Conservation (phyloP, 2,329 filamentous ascomycete genomes). For the Alternaria rosae region DNA sequence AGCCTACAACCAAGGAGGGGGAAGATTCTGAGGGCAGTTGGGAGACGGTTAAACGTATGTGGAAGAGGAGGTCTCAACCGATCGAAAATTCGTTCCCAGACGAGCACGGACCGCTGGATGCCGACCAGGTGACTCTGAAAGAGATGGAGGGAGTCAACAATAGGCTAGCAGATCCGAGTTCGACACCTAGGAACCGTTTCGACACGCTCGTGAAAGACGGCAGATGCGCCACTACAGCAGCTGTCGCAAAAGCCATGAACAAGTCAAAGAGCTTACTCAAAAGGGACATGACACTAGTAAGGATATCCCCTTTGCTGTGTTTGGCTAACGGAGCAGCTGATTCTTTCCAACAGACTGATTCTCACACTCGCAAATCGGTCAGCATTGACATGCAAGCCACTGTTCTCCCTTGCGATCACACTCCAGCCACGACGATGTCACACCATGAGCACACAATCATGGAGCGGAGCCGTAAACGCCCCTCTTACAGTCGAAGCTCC, state of each 20-base stretch:
- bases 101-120: not conserved
- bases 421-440: not conserved
- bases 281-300: not conserved
- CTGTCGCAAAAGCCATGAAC: no score
- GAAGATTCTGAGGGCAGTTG: not conserved
- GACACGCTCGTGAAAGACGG: not conserved
- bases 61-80: not conserved
- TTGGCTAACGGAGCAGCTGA: not conserved
- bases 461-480: not conserved
- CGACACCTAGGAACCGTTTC: not conserved
- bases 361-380: not conserved
- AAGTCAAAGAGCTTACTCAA: not conserved
- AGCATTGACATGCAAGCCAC: not conserved
- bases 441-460: constrained; percentile 13
- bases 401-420: not conserved
- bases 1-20: not conserved
- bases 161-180: not conserved
- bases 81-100: not conserved
- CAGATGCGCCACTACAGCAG: not conserved
- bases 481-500: not conserved
- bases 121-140: not conserved
- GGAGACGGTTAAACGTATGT: not conserved
- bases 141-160: not conserved
- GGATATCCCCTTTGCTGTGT: not conserved
- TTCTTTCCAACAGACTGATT: not conserved